Evolutionary conservation across 306 rosid species (phyloP).

Genomic region (Elaeagnus macrophylla): DNA sequence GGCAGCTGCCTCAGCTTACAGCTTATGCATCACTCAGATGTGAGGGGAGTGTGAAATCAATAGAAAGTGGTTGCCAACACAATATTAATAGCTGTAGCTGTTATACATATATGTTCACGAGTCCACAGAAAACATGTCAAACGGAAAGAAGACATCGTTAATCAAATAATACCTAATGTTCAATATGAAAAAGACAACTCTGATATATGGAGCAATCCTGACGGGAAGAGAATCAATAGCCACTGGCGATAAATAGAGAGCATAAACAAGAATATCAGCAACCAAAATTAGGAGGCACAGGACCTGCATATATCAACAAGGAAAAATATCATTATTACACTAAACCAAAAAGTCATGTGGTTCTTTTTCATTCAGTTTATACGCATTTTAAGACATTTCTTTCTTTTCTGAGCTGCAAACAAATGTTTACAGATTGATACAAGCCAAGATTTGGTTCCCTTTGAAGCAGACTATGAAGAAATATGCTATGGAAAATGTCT

Average conservation of each 20-base stretch:
- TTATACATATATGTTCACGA: not conserved
- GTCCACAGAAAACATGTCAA: not conserved
- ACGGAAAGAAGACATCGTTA: constrained; percentile 1
- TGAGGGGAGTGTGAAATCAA: no score
- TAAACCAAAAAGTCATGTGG: not conserved
- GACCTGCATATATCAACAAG: constrained; percentile 46
- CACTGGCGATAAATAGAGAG: constrained; percentile 57
- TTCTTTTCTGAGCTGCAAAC: no score
- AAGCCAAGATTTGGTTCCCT: no score
- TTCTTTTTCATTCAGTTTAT: no score
- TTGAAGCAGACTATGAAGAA: no score
- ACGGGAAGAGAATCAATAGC: constrained; percentile 69
- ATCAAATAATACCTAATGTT: constrained; percentile 57
- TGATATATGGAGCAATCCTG: constrained; percentile 87
- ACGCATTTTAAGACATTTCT: no score
- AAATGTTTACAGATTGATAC: no score
- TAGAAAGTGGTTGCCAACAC: no score
- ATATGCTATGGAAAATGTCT: no score
- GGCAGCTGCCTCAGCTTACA: no score
- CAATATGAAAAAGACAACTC: constrained; percentile 77
- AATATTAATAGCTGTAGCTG: not conserved
- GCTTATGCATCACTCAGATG: no score
- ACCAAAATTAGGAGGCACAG: constrained; percentile 46
- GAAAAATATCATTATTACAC: constrained; percentile 9
- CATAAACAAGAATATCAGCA: constrained; percentile 65